These are phyloP conservation scores for Colletotrichum sp. DNA, from an alignment of 2,329 filamentous ascomycete species.

Conservation along the genomic window DNA sequence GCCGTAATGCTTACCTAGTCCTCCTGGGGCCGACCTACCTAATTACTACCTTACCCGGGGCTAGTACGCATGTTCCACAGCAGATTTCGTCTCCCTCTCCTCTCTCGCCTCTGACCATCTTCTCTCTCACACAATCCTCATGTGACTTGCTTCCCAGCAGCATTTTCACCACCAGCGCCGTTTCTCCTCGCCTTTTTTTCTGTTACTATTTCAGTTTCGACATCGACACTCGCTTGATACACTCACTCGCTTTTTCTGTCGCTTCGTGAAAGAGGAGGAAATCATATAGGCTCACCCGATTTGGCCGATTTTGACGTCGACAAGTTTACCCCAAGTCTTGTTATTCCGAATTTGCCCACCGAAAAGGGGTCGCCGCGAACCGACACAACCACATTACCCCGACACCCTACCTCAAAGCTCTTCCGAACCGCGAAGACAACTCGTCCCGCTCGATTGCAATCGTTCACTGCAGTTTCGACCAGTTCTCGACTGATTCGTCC, in stretches of 20 bases:
- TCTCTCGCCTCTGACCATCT: neutral
- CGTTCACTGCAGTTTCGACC: neutral
- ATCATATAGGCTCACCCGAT: neutral
- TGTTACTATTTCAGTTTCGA: neutral
- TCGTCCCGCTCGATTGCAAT: neutral
- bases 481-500: neutral
- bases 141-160: constrained; percentile 22
- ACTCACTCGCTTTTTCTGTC: constrained; percentile 3
- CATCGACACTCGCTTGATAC: constrained; percentile 15
- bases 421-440: neutral
- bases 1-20: neutral
- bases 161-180: neutral
- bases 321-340: neutral
- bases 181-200: neutral
- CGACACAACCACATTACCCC: neutral
- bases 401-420: neutral
- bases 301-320: neutral
- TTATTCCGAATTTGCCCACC: constrained; percentile 2
- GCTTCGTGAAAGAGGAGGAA: constrained; percentile 2
- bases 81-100: neutral
- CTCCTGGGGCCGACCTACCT: neutral
- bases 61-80: neutral
- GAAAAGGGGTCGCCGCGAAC: constrained; percentile 5
- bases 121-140: neutral
- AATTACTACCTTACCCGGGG: neutral